Conservation (phyloP, 1,284 basidiomycete species). For the Paramarasmius palmivorus region DNA sequence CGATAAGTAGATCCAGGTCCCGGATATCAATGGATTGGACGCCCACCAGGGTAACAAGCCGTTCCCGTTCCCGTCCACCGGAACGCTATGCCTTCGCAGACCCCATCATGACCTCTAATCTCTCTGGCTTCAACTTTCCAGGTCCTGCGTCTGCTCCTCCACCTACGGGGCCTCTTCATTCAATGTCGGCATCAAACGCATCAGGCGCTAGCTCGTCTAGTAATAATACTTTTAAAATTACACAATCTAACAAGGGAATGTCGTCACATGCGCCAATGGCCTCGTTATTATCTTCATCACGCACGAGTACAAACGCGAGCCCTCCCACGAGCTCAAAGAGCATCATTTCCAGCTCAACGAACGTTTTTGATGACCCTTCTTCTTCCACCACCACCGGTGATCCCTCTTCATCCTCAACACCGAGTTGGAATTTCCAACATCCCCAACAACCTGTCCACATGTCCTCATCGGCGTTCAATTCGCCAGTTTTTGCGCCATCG, state of each 20-base stretch:
- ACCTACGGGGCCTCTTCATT: conserved; percentile 28
- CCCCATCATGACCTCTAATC: conserved; percentile 30
- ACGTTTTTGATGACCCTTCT: neutral
- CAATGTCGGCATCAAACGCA: neutral
- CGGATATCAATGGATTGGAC: conserved; percentile 88
- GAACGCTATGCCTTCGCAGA: conserved; percentile 51
- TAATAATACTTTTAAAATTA: neutral
- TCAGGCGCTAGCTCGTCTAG: conserved; percentile 22
- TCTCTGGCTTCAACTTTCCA: conserved; percentile 37
- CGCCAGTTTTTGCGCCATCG: conserved; percentile 61
- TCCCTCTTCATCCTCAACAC: neutral
- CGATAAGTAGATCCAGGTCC: conserved; percentile 89
- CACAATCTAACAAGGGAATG: conserved; percentile 1
- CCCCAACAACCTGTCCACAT: conserved; percentile 35
- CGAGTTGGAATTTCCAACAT: conserved; percentile 26
- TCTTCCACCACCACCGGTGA: neutral
- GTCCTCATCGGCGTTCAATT: conserved; percentile 46
- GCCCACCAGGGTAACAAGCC: conserved; percentile 49
- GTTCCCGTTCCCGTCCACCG: conserved; percentile 72
- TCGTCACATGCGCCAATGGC: conserved; percentile 2
- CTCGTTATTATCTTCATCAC: conserved; percentile 4
- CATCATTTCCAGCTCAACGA: no score
- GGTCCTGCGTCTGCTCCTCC: conserved; percentile 10
- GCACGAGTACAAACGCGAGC: neutral
- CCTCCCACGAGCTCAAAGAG: neutral